Evolutionary conservation across 2,329 filamentous ascomycete genomes (phyloP).

Genomic region (Neopestalotiopsis sp.): DNA sequence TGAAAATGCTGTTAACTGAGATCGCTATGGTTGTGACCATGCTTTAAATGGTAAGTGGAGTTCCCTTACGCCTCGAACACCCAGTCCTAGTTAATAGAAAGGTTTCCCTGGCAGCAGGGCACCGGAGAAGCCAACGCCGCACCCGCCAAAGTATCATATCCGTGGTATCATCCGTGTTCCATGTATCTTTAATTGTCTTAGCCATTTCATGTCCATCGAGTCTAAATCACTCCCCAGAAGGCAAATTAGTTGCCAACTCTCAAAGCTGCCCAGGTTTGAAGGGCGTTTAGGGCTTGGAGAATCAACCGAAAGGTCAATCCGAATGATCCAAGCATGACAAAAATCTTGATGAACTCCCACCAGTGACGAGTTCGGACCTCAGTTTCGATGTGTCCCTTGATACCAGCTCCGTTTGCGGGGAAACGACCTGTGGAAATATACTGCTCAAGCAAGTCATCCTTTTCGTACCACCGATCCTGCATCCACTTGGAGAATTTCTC

Average conservation of each 20-base stretch:
- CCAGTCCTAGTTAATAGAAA: neutral
- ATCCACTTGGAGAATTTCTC: slow-evolving; percentile 86
- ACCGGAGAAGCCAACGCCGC: neutral
- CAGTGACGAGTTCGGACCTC: slow-evolving; percentile 58
- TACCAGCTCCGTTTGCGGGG: slow-evolving; percentile 66
- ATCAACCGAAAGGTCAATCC: slow-evolving; percentile 46
- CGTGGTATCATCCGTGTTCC: neutral
- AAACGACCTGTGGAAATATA: slow-evolving; percentile 81
- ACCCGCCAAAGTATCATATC: neutral
- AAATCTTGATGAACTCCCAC: slow-evolving; percentile 62
- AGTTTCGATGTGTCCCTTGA: slow-evolving; percentile 59
- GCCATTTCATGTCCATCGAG: neutral
- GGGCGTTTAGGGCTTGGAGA: slow-evolving; percentile 23
- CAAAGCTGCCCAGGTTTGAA: slow-evolving; percentile 16
- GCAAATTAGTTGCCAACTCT: neutral
- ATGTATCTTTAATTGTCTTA: neutral
- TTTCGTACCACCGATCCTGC: slow-evolving; percentile 85
- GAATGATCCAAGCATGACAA: slow-evolving; percentile 51
- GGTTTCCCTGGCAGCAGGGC: neutral
- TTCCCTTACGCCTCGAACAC: neutral
- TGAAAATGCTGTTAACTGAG: no score
- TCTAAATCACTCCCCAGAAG: neutral
- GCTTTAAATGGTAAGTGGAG: neutral
- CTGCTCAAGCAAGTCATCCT: slow-evolving; percentile 86
- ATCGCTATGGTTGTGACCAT: no score